Base-by-base conservation (phyloP, 1,139 yeast genomes). In the Pneumocystis oryctolagi region DNA sequence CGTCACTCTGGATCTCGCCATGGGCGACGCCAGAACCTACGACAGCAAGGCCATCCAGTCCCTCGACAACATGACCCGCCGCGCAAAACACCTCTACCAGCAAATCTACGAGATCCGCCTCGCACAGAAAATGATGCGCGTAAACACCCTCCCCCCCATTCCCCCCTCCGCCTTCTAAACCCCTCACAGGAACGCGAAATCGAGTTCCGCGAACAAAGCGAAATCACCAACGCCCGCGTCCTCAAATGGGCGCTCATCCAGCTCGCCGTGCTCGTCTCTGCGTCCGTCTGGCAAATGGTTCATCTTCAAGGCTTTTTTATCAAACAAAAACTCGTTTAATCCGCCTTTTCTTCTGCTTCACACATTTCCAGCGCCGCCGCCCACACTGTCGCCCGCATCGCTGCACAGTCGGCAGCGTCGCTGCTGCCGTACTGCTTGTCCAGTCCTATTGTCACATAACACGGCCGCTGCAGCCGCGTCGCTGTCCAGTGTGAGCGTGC, bases 221-320 rank as follows among this genome's bases (percentile, higher is more conserved):
- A 86, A 72, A 67, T 77, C 28, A 84, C 86, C 5, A 84, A 85
- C 70, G 78, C 83, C 14, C 79, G 81, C 58, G 88, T 85, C 20
- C 80, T 84, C 62, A 74, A 79, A 71, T 85, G 89, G 88, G 79
- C 85, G 63, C 68, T 85, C 39, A 73, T 85, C 62, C 89, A 85
- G 73, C 68, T 84, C 40, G 68, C 79, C 62, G 84, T 82, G 1
- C 75, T 85, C 60, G 78, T 81, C 31, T 75, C 75, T 31, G 80
- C 85, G 18, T 84, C 90, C 68, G 77, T 81, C 47, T 85, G 89
- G 84, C 92, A 86, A 74, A 72, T 84, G 71, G 76, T 79, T 66
- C 85, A 83, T 65, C 75, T 84, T 65, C 55, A 47, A 20, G 55
- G 55, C 31, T 47, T 47, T 4, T 47, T 47, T 47, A 47, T 47